These are phyloP conservation scores for Hylodesmum podocarpum DNA, from an alignment of 306 rosid genomes.

Conservation along the genomic window DNA sequence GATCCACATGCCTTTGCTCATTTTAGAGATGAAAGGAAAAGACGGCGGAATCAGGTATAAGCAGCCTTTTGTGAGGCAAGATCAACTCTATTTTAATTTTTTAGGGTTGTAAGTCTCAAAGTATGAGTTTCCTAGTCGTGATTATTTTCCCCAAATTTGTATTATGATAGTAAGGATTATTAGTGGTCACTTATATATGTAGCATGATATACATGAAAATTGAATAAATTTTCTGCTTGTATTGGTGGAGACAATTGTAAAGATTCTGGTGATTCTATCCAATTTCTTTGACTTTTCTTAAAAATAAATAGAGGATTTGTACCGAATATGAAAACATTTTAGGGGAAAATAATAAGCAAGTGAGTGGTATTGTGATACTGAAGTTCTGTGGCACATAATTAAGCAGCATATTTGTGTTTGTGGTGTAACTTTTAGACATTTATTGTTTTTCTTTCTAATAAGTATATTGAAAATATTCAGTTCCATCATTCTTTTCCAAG, in stretches of 20 bases:
- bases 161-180: neutral
- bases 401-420: neutral
- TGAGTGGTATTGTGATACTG: neutral
- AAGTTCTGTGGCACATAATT: neutral
- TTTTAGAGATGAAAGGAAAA: constrained; percentile 96
- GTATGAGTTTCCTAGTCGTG: neutral
- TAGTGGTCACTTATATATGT: neutral
- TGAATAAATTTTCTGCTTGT: neutral
- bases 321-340: neutral
- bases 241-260: neutral
- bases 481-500: constrained; percentile 5
- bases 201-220: neutral
- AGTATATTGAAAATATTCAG: neutral
- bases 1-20: constrained; percentile 99
- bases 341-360: neutral
- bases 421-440: neutral
- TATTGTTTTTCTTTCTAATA: neutral
- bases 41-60: constrained; percentile 81
- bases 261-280: neutral
- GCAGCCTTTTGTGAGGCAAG: constrained; percentile 13
- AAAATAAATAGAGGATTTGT: neutral
- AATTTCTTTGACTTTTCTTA: constrained; percentile 12
- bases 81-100: neutral
- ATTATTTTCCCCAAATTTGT: constrained; percentile 5
- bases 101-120: neutral